These are phyloP conservation scores for Gastrolobium villosum DNA, from an alignment of 306 rosid genomes.

Conservation along the genomic window DNA sequence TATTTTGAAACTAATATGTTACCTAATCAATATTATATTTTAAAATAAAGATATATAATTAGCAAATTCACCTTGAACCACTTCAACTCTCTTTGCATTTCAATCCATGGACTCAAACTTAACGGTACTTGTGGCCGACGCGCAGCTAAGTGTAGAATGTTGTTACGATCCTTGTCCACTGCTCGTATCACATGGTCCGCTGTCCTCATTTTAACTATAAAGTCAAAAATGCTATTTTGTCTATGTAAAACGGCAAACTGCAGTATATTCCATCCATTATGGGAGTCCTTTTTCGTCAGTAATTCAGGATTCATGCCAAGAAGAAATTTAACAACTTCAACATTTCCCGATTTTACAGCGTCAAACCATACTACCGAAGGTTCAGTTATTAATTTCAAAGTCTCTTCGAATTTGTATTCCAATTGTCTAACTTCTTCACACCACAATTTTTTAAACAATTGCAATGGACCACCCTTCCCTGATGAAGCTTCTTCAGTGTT, in stretches of 20 bases:
- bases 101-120: not conserved
- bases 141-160: constrained; percentile 39
- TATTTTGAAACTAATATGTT: too few relatives aligned
- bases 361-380: not conserved
- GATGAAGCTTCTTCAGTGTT: not conserved
- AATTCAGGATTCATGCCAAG: not conserved
- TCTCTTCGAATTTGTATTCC: not conserved
- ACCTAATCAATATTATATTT: too few relatives aligned
- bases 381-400: not conserved
- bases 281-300: not conserved
- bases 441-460: not conserved
- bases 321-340: not conserved
- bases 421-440: not conserved
- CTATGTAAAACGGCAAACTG: not conserved
- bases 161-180: constrained; percentile 16
- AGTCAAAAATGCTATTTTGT: not conserved
- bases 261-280: not conserved
- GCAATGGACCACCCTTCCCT: not conserved
- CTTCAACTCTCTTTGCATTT: not conserved
- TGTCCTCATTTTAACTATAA: not conserved
- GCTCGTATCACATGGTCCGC: not conserved
- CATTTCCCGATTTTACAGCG: not conserved
- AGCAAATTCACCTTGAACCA: constrained; percentile 26
- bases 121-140: not conserved
- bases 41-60: not conserved